Conservation (phyloP, 1,284 basidiomycete genomes). For the Irpex sp. region DNA sequence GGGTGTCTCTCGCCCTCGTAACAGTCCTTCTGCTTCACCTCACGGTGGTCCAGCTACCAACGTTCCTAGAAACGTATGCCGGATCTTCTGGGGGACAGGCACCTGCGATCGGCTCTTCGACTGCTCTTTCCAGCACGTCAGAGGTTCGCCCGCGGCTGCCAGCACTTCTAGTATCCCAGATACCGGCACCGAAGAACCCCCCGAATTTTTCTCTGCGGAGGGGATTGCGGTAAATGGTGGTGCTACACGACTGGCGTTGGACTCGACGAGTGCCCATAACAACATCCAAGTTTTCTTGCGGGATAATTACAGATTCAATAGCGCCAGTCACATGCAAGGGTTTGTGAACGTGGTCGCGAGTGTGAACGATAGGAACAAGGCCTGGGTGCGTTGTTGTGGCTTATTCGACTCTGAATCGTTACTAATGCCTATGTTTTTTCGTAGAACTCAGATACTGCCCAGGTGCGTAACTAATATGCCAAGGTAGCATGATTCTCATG, state of each 20-base stretch:
- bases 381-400: constrained; percentile 41
- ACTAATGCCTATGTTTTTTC: not conserved
- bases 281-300: constrained; percentile 40
- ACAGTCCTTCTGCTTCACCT: not conserved
- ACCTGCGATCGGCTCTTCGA: constrained; percentile 42
- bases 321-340: constrained; percentile 37
- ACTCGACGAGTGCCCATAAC: constrained; percentile 47
- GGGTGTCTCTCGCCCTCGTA: not conserved
- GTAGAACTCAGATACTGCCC: constrained; percentile 50
- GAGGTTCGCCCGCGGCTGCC: constrained; percentile 16
- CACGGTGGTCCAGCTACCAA: not conserved
- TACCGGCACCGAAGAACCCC: constrained; percentile 20
- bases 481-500: constrained; percentile 7
- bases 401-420: not conserved
- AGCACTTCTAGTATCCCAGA: constrained; percentile 1
- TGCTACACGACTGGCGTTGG: constrained; percentile 29
- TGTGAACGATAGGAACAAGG: constrained; percentile 39
- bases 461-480: constrained; percentile 31
- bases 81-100: constrained; percentile 47
- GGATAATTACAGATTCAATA: constrained; percentile 41
- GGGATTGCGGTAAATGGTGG: constrained; percentile 38
- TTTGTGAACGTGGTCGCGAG: constrained; percentile 48
- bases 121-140: constrained; percentile 42
- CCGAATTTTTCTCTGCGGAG: constrained; percentile 42
- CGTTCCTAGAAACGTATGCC: constrained; percentile 34